Base-by-base conservation (phyloP, 2,329 filamentous ascomycete species). In the Cryphonectria naterciae region DNA sequence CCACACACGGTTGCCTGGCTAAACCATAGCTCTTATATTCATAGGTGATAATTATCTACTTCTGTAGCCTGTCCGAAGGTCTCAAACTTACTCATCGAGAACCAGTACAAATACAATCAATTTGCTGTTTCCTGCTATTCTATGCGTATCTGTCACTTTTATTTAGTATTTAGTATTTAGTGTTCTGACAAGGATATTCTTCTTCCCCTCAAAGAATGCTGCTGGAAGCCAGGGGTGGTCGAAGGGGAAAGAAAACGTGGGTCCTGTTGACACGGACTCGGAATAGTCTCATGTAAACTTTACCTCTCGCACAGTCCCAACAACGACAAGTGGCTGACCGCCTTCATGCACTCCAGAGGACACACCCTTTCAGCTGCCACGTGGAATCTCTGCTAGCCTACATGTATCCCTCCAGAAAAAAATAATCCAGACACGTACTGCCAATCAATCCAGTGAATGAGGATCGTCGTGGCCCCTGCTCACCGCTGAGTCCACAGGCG, bases 401-500 rank as follows among this genome's bases (percentile, higher is more conserved):
- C 54, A 28, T 32, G 22, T 58, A 5, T 10, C 32, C 3, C 28
- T 28, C 4, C 15, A 35, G 54, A 35, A 6, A 28, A 46, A n/a
- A 32, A 4, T 32, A 5, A 8, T n/a, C 8, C 46, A 49, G 39
- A 28, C 61, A 43, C n/a, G 13, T n/a, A 64, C 43, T 25, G 61
- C 37, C 39, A 43, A 46, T 43, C 39, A 46, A 19, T 43, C 39
- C 39, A 32, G 43, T 64, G 39, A 64, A 43, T 64, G 61, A 64
- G 49, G 64, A 66, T 39, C 64, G 49, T 22, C 64, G 13, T 66
- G 46, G 64, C 49, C 64, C 64, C 64, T 66, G 64, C 64, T 66
- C 64, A 66, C 64, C 64, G 64, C 64, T 46, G 64, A 54, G 64
- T 13, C 64, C 64, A 66, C 64, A 56, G 13, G 49, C 64, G 64